These are phyloP conservation scores for Pichia sp. DNA, from an alignment of 1,139 yeast genomes.

Conservation along the genomic window DNA sequence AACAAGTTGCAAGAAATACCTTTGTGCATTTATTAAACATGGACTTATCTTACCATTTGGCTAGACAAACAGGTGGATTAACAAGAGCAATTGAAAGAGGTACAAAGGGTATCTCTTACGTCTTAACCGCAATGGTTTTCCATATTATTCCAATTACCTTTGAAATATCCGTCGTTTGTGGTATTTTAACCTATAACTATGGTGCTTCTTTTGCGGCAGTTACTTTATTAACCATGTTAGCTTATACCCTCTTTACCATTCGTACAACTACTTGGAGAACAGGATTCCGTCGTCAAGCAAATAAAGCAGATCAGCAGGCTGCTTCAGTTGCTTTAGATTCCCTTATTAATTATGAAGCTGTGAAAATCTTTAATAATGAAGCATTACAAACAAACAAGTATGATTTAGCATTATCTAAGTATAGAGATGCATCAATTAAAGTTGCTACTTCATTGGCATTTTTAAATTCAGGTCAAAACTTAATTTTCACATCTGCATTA, in stretches of 20 bases:
- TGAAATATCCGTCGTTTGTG: slow-evolving; percentile 89
- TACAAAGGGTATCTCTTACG: slow-evolving; percentile 93
- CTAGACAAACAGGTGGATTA: slow-evolving; percentile 92
- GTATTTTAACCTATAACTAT: slow-evolving; percentile 86
- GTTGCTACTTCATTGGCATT: slow-evolving; percentile 91
- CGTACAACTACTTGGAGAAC: slow-evolving; percentile 97
- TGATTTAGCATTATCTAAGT: slow-evolving; percentile 64
- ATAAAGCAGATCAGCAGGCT: slow-evolving; percentile 89
- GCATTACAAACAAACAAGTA: slow-evolving; percentile 72
- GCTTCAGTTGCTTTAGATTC: slow-evolving; percentile 94
- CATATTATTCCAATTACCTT: slow-evolving; percentile 90
- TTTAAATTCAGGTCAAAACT: slow-evolving; percentile 85
- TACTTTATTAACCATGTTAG: slow-evolving; percentile 79
- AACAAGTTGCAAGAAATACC: slow-evolving; percentile 83
- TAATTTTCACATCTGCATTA: slow-evolving; percentile 84
- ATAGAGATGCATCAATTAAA: slow-evolving; percentile 77
- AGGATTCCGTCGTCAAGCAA: slow-evolving; percentile 81
- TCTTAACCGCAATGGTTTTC: slow-evolving; percentile 90
- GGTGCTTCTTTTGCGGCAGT: slow-evolving; percentile 87
- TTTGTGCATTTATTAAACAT: slow-evolving; percentile 75
- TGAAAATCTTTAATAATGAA: slow-evolving; percentile 91
- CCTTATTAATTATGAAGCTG: slow-evolving; percentile 88
- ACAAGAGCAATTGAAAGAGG: slow-evolving; percentile 97
- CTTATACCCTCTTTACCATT: slow-evolving; percentile 82
- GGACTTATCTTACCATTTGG: slow-evolving; percentile 84